Evolutionary conservation across 2,329 filamentous ascomycete species (phyloP), one percentile per base, ranked within the genome.

Genomic region (Fulvia fulva): DNA sequence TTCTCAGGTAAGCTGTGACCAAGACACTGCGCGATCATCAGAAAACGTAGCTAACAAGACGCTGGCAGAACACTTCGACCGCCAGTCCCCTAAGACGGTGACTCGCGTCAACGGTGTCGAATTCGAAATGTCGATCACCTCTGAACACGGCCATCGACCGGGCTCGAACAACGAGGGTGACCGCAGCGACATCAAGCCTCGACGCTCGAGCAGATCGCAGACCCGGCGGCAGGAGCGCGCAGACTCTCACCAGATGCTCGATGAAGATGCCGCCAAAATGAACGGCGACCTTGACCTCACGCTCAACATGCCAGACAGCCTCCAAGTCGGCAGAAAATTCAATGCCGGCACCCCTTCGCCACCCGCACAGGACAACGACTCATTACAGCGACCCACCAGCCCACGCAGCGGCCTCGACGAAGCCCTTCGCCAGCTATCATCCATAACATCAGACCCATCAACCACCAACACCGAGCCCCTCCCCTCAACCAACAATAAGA

Each of bases 181-280:
- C 49, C 8, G 34, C 11, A 23, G 30, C 45, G 45, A 25, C 16
- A 5, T 41, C 14, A 19, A 52, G 19, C n/a, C 23, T 43, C 52
- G 53, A 23, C 51, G 59, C 19, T 26, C 23, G 3, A 61, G 55
- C 0, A 55, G 61, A 30, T 62, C 59, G n/a, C 56, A 60, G 45
- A 45, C 51, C 26, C 56, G 60, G 22, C 51, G 60, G 14, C 28
- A 62, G 34, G 45, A 57, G 51, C 62, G 64, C 30, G 51, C 51
- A 21, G 62, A 65, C 45, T 62, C 61, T 37, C 46, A 54, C 3
- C 51, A 58, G 34, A 22, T 19, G 14, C 14, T 41, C 16, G 37
- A 41, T 14, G 37, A 41, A n/a, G 37, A 41, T 41, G 37, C 22
- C n/a, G 49, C 34, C 32, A 23, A 58, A n/a, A 49, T 37, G 32